Percentiles rank a stretch among this genome's conserved stretches.
phyloP scores from a whole-genome alignment of 495 filamentous ascomycete species.

The Tuber magnatum region DNA sequence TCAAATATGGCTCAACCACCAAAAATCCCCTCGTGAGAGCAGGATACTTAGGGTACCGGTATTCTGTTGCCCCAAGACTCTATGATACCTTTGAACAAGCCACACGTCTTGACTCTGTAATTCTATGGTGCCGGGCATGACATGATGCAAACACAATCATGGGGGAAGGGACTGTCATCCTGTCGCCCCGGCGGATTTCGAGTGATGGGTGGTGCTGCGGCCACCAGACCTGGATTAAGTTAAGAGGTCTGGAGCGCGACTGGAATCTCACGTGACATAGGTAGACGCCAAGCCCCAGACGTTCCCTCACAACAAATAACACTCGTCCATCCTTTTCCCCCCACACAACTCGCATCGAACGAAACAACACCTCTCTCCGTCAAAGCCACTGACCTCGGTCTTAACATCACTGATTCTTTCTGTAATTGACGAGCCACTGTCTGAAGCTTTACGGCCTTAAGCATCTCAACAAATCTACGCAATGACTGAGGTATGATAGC shows the following conservation, averaged over 20 bases:
- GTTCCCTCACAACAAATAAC: constrained; percentile 36
- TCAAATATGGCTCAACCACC: neutral
- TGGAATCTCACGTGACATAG: constrained; percentile 18
- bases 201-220: neutral
- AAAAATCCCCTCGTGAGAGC: neutral
- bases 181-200: neutral
- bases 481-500: constrained; percentile 39
- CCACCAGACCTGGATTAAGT: neutral
- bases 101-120: neutral
- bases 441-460: constrained; percentile 19
- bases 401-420: neutral
- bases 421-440: neutral
- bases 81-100: neutral
- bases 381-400: constrained; percentile 10
- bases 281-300: constrained; percentile 17
- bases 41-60: no score
- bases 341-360: constrained; percentile 34
- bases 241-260: neutral
- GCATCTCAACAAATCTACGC: constrained; percentile 21
- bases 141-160: neutral
- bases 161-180: neutral
- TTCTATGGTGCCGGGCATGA: neutral
- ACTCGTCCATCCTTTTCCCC: constrained; percentile 33
- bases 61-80: neutral
- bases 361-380: constrained; percentile 20